These are phyloP conservation scores for Penicillium glabrum DNA, from an alignment of 2,329 filamentous ascomycete genomes.

Conservation along the genomic window DNA sequence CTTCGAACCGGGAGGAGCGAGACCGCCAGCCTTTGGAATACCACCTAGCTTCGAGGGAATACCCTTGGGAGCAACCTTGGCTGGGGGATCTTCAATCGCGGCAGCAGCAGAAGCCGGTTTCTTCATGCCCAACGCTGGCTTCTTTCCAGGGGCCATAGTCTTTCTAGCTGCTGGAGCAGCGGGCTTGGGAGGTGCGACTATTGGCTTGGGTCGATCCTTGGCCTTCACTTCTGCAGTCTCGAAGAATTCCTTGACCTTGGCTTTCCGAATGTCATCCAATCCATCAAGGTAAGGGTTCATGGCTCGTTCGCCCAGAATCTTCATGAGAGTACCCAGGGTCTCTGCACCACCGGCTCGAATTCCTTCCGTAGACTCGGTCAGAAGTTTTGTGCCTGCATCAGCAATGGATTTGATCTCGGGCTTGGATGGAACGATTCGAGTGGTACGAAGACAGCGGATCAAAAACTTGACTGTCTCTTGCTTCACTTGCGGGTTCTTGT, in stretches of 20 bases:
- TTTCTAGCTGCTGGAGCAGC: conserved; percentile 60
- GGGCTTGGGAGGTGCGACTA: conserved; percentile 59
- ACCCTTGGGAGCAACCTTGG: conserved; percentile 41
- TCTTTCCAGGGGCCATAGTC: conserved; percentile 53
- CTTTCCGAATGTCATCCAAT: conserved; percentile 92
- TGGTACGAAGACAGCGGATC: conserved; percentile 81
- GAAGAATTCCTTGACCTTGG: conserved; percentile 90
- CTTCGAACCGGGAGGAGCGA: conserved; percentile 45
- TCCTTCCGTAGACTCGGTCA: conserved; percentile 83
- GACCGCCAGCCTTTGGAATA: conserved; percentile 39
- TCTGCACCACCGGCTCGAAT: conserved; percentile 89
- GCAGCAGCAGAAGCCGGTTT: conserved; percentile 46
- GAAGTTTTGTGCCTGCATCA: conserved; percentile 83
- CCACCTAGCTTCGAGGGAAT: conserved; percentile 50
- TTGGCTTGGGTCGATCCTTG: conserved; percentile 87
- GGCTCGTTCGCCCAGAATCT: conserved; percentile 93
- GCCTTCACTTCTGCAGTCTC: conserved; percentile 81
- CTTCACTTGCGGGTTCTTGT: conserved; percentile 98
- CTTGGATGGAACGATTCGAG: conserved; percentile 78
- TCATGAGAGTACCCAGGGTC: conserved; percentile 92
- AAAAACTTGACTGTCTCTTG: conserved; percentile 92
- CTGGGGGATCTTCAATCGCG: conserved; percentile 37
- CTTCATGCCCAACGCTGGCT: conserved; percentile 49
- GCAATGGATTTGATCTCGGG: conserved; percentile 80
- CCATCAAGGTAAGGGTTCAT: conserved; percentile 93